phyloP scores from a whole-genome alignment of 2,329 filamentous ascomycete species.

The Diplocarpon rosae region DNA sequence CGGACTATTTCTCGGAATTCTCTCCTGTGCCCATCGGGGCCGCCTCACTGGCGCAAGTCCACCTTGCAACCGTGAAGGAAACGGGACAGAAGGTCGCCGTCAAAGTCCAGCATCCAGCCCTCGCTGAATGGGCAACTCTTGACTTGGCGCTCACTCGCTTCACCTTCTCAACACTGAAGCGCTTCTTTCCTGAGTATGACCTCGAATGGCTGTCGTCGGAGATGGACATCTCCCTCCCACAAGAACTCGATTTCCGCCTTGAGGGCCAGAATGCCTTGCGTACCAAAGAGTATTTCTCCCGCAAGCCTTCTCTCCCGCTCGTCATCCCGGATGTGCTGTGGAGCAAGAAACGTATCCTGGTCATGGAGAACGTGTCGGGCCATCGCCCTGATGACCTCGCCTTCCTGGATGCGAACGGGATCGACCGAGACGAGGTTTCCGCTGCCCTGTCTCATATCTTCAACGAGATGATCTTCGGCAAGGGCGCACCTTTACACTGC shows the following conservation, averaged over 20 bases:
- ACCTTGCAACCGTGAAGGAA: conserved; percentile 72
- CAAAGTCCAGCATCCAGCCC: conserved; percentile 85
- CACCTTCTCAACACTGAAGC: conserved; percentile 80
- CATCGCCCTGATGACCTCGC: conserved; percentile 78
- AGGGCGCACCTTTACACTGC: conserved; percentile 81
- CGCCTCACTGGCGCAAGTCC: conserved; percentile 88
- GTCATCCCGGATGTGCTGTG: conserved; percentile 84
- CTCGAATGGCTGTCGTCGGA: conserved; percentile 90
- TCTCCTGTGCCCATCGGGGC: conserved; percentile 73
- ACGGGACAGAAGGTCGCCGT: conserved; percentile 83
- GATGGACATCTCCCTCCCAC: conserved; percentile 82
- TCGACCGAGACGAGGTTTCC: conserved; percentile 91
- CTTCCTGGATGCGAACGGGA: conserved; percentile 74
- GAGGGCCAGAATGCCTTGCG: conserved; percentile 78
- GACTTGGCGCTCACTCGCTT: conserved; percentile 80
- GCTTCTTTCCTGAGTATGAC: conserved; percentile 95
- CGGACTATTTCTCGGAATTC: conserved; percentile 81
- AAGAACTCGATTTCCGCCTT: conserved; percentile 80
- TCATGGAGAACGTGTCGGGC: conserved; percentile 90
- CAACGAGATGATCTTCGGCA: conserved; percentile 99
- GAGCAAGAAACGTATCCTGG: conserved; percentile 78
- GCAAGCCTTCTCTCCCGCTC: conserved; percentile 64
- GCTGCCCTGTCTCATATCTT: conserved; percentile 85
- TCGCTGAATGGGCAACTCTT: conserved; percentile 82
- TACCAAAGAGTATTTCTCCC: conserved; percentile 70